Conservation (phyloP, 2,329 filamentous ascomycete genomes). For the Graphium sp. region DNA sequence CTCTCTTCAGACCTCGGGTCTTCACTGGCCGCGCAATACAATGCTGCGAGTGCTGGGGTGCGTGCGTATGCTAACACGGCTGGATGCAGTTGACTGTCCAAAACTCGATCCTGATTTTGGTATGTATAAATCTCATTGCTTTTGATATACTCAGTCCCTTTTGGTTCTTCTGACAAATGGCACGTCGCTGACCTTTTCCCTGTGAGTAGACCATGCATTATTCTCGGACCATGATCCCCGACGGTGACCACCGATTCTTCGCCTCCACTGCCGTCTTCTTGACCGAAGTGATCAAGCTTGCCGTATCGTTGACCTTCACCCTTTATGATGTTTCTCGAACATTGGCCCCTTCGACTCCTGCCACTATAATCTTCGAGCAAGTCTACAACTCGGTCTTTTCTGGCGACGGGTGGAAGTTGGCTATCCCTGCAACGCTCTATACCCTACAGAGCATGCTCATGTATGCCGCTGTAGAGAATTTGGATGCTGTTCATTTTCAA, state of each 20-base stretch:
- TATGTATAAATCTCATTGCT: constrained; percentile 20
- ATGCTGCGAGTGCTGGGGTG: too few species aligned
- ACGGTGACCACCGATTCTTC: constrained; percentile 74
- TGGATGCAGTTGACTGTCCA: constrained; percentile 53
- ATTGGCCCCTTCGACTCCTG: constrained; percentile 62
- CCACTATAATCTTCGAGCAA: constrained; percentile 63
- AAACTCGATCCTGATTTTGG: constrained; percentile 58
- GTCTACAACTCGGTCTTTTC: constrained; percentile 71
- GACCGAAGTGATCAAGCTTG: constrained; percentile 81
- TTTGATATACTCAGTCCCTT: background rate
- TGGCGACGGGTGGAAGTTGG: constrained; percentile 87
- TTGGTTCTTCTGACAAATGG: too few species aligned
- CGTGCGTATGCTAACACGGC: constrained; percentile 1
- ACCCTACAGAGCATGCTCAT: constrained; percentile 88
- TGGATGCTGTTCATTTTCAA: constrained; percentile 87
- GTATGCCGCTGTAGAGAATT: constrained; percentile 78
- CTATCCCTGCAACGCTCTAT: constrained; percentile 74
- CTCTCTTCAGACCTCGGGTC: too few species aligned
- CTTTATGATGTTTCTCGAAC: constrained; percentile 73
- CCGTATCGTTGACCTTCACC: constrained; percentile 70
- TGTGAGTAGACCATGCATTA: constrained; percentile 68
- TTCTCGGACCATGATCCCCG: constrained; percentile 79
- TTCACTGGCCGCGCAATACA: too few species aligned
- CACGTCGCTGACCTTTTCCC: constrained; percentile 6
- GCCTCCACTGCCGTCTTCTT: constrained; percentile 88